Evolutionary conservation across 2,329 filamentous ascomycete genomes (phyloP).

Genomic region (Rhynchosporium secalis): DNA sequence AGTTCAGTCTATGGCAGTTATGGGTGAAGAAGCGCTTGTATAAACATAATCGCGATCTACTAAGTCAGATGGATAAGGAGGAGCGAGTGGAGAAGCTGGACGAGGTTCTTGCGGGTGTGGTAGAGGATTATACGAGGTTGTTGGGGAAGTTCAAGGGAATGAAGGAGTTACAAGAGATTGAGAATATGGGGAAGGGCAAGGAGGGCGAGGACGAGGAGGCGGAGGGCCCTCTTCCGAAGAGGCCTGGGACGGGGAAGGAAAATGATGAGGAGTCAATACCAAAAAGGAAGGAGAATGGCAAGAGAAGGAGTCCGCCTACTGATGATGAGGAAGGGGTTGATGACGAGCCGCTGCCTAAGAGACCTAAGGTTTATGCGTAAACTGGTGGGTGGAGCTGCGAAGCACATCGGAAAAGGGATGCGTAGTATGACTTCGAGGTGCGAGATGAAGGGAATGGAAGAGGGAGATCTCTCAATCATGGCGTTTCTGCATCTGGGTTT

Average conservation of each 20-base stretch:
- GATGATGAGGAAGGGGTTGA: constrained; percentile 23
- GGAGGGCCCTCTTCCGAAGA: too few species aligned
- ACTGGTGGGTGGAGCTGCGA: background rate
- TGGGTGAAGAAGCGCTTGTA: constrained; percentile 77
- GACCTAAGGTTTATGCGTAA: constrained; percentile 19
- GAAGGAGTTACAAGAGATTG: constrained; percentile 17
- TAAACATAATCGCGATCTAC: constrained; percentile 68
- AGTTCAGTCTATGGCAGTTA: constrained; percentile 70
- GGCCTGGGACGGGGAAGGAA: background rate
- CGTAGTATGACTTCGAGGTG: background rate
- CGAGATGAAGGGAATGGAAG: background rate
- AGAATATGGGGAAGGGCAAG: constrained; percentile 12
- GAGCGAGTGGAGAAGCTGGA: constrained; percentile 74
- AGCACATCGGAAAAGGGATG: background rate
- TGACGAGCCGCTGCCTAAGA: constrained; percentile 33
- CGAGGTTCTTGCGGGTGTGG: constrained; percentile 65
- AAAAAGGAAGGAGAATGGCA: constrained; percentile 21
- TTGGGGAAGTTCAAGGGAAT: constrained; percentile 42
- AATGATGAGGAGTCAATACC: background rate
- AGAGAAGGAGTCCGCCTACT: constrained; percentile 29
- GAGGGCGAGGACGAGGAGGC: too few species aligned
- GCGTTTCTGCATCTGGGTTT: constrained; percentile 6
- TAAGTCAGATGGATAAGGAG: constrained; percentile 66
- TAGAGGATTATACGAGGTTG: constrained; percentile 71
- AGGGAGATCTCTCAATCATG: background rate